Conservation (phyloP, 768 basidiomycete species). For the Kwoniella newhampshirensis region DNA sequence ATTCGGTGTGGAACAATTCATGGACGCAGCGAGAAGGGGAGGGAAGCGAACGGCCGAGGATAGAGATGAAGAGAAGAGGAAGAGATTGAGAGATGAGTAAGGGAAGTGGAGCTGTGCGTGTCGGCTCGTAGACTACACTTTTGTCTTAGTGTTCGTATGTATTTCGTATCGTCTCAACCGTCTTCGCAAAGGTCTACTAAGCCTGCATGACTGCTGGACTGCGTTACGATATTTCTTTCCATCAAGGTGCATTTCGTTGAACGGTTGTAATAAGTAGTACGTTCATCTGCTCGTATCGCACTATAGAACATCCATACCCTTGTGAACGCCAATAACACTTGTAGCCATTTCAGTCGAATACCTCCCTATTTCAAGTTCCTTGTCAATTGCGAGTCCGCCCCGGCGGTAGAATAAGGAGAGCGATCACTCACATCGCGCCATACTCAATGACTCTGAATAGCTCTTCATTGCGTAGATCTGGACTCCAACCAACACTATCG, state of each 20-base stretch:
- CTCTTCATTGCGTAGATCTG: slow-evolving; percentile 37
- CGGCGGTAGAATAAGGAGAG: not conserved
- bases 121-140: too few species aligned
- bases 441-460: slow-evolving; percentile 49
- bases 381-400: not conserved
- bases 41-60: slow-evolving; percentile 63
- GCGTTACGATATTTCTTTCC: too few species aligned
- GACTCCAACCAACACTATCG: slow-evolving; percentile 40
- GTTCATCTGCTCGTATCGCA: too few species aligned
- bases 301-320: too few species aligned
- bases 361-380: slow-evolving; percentile 16
- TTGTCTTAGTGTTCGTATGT: too few species aligned
- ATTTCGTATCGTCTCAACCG: too few species aligned
- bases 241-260: too few species aligned
- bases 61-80: slow-evolving; percentile 15
- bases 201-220: too few species aligned
- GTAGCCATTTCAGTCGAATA: slow-evolving; percentile 20
- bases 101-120: not conserved
- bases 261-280: too few species aligned
- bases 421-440: slow-evolving; percentile 47
- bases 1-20: slow-evolving; percentile 92
- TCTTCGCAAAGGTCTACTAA: too few species aligned
- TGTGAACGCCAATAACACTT: too few species aligned
- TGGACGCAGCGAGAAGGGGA: slow-evolving; percentile 96
- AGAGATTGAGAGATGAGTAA: slow-evolving; percentile 21